Evolutionary conservation across 2,329 filamentous ascomycete species (phyloP).

Genomic region (Truncatella angustata): DNA sequence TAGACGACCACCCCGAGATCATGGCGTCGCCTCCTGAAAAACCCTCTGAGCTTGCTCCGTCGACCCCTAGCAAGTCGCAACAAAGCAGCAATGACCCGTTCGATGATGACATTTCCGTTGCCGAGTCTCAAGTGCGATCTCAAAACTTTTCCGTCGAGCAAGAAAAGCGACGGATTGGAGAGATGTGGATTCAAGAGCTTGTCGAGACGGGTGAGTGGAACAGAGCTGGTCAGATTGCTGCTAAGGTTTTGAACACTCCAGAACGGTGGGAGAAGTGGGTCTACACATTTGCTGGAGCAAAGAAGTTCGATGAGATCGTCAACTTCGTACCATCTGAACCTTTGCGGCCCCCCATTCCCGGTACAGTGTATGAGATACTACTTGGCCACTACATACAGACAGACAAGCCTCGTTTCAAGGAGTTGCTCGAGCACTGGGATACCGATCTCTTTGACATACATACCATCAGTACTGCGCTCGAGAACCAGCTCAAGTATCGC

Average conservation of each 20-base stretch:
- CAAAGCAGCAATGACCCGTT: constrained; percentile 62
- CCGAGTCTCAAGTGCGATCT: constrained; percentile 56
- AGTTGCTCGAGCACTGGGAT: constrained; percentile 81
- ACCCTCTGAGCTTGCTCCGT: constrained; percentile 35
- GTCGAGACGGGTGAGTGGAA: constrained; percentile 73
- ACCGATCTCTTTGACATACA: constrained; percentile 79
- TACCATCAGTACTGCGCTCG: constrained; percentile 73
- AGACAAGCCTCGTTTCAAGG: constrained; percentile 72
- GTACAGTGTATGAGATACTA: constrained; percentile 83
- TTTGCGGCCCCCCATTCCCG: constrained; percentile 76
- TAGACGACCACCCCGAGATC: constrained; percentile 84
- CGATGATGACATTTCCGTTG: constrained; percentile 66
- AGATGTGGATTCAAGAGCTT: constrained; percentile 88
- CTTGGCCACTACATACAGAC: constrained; percentile 83
- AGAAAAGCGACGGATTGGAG: constrained; percentile 88
- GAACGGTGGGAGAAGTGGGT: constrained; percentile 94
- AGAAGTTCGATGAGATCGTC: constrained; percentile 87
- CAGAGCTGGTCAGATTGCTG: constrained; percentile 75
- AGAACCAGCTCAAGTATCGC: constrained; percentile 76
- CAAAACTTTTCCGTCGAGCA: constrained; percentile 70
- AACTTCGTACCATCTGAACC: constrained; percentile 75
- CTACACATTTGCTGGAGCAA: constrained; percentile 82
- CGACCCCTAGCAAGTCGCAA: constrained; percentile 40
- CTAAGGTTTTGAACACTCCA: constrained; percentile 76
- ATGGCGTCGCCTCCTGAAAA: constrained; percentile 43